Percentiles rank a stretch among this genome's conserved stretches.
Evolutionary conservation across 2,329 filamentous ascomycete species (phyloP).

Genomic region (Pseudomassariella vexata): DNA sequence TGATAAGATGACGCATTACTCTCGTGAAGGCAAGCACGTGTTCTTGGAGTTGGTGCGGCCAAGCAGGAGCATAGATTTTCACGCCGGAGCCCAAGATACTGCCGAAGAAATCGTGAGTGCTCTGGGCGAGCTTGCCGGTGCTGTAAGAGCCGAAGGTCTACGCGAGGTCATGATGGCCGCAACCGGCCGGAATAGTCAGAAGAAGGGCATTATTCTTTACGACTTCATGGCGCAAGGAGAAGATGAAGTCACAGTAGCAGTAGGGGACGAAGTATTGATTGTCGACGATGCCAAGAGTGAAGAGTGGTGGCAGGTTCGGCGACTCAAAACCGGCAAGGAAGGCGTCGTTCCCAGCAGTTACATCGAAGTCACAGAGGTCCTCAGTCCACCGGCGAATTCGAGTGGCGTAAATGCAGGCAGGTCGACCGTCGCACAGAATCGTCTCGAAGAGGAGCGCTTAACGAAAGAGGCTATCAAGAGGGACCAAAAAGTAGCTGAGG

Average conservation of each 20-base stretch:
- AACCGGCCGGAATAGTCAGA: conserved; percentile 59
- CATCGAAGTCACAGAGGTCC: conserved; percentile 74
- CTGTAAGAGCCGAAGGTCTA: conserved; percentile 74
- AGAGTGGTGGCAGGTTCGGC: conserved; percentile 96
- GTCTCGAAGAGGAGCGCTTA: conserved; percentile 75
- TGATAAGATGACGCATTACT: conserved; percentile 95
- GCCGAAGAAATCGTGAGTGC: conserved; percentile 87
- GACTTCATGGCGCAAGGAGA: conserved; percentile 96
- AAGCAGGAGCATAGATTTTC: conserved; percentile 93
- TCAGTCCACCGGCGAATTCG: conserved; percentile 44
- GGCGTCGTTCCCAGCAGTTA: conserved; percentile 97
- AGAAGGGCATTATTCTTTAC: conserved; percentile 82
- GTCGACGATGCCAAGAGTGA: conserved; percentile 88
- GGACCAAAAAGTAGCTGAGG: conserved; percentile 61
- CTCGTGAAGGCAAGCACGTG: conserved; percentile 94
- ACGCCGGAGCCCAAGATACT: conserved; percentile 94
- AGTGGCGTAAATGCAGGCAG: conserved; percentile 43
- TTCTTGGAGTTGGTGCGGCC: conserved; percentile 90
- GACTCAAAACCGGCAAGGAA: conserved; percentile 86
- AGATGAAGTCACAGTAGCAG: conserved; percentile 88
- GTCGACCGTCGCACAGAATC: conserved; percentile 71
- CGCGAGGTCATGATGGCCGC: conserved; percentile 82
- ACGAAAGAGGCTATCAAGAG: conserved; percentile 73
- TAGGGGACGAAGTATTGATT: conserved; percentile 85
- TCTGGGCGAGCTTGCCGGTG: conserved; percentile 84